These are phyloP conservation scores for Xylariomycetidae sp. DNA, from an alignment of 2,329 filamentous ascomycete genomes.

Conservation along the genomic window DNA sequence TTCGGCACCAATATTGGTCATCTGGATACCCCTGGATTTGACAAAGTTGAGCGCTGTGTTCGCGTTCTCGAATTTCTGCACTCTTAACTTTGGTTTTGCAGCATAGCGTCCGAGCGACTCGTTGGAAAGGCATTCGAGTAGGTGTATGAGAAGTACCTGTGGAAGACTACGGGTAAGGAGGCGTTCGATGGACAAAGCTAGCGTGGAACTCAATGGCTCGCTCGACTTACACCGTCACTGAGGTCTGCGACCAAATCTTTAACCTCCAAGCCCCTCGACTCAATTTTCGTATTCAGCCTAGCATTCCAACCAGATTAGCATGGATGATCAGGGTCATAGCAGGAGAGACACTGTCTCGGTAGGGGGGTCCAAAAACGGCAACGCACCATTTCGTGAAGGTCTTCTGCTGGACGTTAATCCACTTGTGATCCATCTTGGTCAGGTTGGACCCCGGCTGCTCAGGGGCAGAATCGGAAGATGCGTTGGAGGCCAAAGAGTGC, in stretches of 20 bases:
- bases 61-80: slow-evolving; percentile 97
- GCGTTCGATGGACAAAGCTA: neutral
- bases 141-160: slow-evolving; percentile 89
- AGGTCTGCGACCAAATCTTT: slow-evolving; percentile 85
- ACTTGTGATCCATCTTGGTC: slow-evolving; percentile 63
- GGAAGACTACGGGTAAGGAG: slow-evolving; percentile 13
- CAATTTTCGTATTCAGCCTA: slow-evolving; percentile 95
- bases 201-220: neutral
- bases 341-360: slow-evolving; percentile 13
- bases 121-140: slow-evolving; percentile 90
- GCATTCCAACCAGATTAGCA: slow-evolving; percentile 18
- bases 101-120: slow-evolving; percentile 97
- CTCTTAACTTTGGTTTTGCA: slow-evolving; percentile 89
- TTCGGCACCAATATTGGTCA: slow-evolving; percentile 98
- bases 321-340: neutral
- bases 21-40: slow-evolving; percentile 83
- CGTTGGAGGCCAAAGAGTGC: slow-evolving; percentile 32
- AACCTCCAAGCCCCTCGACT: slow-evolving; percentile 71
- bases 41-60: slow-evolving; percentile 94
- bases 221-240: slow-evolving; percentile 76
- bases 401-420: slow-evolving; percentile 88
- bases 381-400: slow-evolving; percentile 95
- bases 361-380: slow-evolving; percentile 1
- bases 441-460: slow-evolving; percentile 38
- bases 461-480: slow-evolving; percentile 43